phyloP scores from a whole-genome alignment of 2,329 filamentous ascomycete genomes.

The Fusarium nurragi region DNA sequence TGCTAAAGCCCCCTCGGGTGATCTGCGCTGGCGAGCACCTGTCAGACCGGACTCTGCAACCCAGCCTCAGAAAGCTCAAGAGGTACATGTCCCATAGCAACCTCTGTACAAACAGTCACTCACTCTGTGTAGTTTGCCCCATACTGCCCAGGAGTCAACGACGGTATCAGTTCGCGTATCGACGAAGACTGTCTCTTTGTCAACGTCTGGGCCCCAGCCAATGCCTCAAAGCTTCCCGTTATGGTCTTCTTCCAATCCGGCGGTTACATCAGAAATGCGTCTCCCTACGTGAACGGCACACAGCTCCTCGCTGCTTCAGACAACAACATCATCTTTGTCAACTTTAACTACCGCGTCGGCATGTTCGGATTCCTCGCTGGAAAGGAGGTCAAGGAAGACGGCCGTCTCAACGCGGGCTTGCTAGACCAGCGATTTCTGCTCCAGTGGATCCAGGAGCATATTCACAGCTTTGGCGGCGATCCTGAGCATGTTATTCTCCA shows the following conservation, averaged over 20 bases:
- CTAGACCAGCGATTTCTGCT: slow-evolving; percentile 70
- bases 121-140: slow-evolving; percentile 52
- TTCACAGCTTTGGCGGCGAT: slow-evolving; percentile 67
- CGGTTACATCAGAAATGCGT: slow-evolving; percentile 59
- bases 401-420: slow-evolving; percentile 70
- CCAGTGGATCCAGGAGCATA: slow-evolving; percentile 69
- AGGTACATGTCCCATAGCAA: slow-evolving; percentile 37
- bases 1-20: slow-evolving; percentile 60
- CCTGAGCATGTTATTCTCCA: slow-evolving; percentile 68
- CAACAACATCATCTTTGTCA: slow-evolving; percentile 63
- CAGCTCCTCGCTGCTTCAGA: slow-evolving; percentile 56
- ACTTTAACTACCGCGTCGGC: slow-evolving; percentile 72
- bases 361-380: slow-evolving; percentile 70
- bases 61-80: slow-evolving; percentile 49
- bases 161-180: slow-evolving; percentile 33
- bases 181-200: slow-evolving; percentile 59
- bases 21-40: slow-evolving; percentile 62
- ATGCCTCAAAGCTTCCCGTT: slow-evolving; percentile 49
- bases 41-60: slow-evolving; percentile 51
- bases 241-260: slow-evolving; percentile 58
- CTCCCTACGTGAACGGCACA: slow-evolving; percentile 62
- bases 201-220: slow-evolving; percentile 59
- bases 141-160: slow-evolving; percentile 53
- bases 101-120: neutral
- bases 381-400: slow-evolving; percentile 62